A percentile compares a stretch with the other conserved stretches of the same genome.
Conservation (phyloP, 2,329 filamentous ascomycete species). For the Stagonosporopsis tanaceti region DNA sequence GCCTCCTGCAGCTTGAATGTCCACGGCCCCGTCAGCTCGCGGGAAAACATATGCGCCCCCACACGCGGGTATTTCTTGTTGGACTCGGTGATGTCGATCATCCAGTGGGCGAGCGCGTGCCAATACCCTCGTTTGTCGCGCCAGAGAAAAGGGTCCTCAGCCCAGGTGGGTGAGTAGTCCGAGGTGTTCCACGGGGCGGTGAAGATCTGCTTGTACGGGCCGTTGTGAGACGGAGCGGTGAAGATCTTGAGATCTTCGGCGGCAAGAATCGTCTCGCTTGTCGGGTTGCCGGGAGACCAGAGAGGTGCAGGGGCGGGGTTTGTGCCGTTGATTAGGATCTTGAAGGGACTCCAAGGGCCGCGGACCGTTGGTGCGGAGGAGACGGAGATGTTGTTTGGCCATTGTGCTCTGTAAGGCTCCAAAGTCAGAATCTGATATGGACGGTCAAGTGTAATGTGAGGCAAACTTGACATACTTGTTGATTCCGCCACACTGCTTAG, state of each 20-base stretch:
- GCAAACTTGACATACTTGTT: constrained; percentile 5
- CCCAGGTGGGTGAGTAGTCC: constrained; percentile 30
- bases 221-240: constrained; percentile 35
- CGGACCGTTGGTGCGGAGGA: constrained; percentile 21
- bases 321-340: constrained; percentile 43
- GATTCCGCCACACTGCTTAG: constrained; percentile 24
- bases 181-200: constrained; percentile 31
- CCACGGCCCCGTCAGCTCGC: constrained; percentile 40
- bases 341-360: constrained; percentile 26
- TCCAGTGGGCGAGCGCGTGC: constrained; percentile 47
- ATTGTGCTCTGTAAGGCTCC: constrained; percentile 4
- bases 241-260: constrained; percentile 52
- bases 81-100: constrained; percentile 41
- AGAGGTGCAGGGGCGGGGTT: constrained; percentile 56
- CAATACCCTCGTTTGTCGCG: constrained; percentile 48
- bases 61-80: constrained; percentile 42
- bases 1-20: constrained; percentile 42
- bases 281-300: constrained; percentile 38
- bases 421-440: neutral
- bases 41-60: constrained; percentile 45
- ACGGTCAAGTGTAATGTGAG: neutral
- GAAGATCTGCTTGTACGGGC: constrained; percentile 35
- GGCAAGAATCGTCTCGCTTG: constrained; percentile 42
- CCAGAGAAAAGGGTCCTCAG: constrained; percentile 49
- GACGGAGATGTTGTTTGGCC: constrained; percentile 33